Conservation (phyloP, 352 stramenopile genomes). For the Phytophthora melonis region DNA sequence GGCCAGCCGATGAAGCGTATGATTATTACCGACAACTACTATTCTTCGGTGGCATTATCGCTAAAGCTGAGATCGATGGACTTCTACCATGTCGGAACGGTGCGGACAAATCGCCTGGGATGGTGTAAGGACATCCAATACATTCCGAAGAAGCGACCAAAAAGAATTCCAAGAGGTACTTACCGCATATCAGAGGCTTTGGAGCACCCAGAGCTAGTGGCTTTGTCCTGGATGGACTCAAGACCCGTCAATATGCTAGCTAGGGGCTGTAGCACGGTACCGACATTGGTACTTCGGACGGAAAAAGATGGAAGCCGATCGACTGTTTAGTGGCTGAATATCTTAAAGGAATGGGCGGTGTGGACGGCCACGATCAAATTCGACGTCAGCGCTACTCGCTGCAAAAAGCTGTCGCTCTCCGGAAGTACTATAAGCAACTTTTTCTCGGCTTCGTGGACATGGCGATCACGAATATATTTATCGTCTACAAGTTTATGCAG, state of each 20-base stretch:
- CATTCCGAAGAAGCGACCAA: no score
- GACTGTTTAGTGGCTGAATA: not conserved
- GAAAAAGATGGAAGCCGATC: not conserved
- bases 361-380: not conserved
- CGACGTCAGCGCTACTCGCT: not conserved
- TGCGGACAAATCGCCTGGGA: no score
- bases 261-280: conserved; percentile 2
- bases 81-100: no score
- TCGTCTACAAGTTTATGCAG: not conserved
- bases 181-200: no score
- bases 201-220: not conserved
- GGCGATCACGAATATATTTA: not conserved
- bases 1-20: not conserved
- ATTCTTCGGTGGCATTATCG: no score
- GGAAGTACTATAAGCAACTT: not conserved
- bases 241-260: conserved; percentile 13
- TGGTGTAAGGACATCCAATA: no score
- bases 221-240: not conserved
- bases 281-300: not conserved
- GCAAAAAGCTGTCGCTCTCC: not conserved
- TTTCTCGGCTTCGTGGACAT: not conserved
- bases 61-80: no score
- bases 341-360: not conserved
- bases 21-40: not conserved
- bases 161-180: not conserved